Evolutionary conservation across 2,329 filamentous ascomycete species (phyloP).

Genomic region (Didymella segeticola): DNA sequence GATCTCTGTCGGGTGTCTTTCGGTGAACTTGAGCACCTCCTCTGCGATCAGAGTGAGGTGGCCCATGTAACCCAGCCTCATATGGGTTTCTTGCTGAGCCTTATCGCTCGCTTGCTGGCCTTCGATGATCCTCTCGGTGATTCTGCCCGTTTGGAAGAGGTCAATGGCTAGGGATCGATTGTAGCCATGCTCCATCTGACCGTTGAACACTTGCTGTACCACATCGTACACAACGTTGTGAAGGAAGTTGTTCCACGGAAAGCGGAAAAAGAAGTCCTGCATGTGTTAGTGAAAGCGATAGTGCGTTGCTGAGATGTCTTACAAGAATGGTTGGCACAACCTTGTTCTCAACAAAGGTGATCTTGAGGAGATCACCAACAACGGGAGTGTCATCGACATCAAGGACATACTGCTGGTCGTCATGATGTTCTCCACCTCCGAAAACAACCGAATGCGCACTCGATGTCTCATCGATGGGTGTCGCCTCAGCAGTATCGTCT

Average conservation of each 20-base stretch:
- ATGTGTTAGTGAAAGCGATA: neutral
- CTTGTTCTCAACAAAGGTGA: constrained; percentile 91
- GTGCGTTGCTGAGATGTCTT: constrained; percentile 51
- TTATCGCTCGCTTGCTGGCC: constrained; percentile 88
- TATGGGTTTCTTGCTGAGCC: constrained; percentile 81
- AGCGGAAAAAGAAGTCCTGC: constrained; percentile 96
- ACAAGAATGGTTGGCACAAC: constrained; percentile 96
- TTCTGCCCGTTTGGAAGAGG: constrained; percentile 86
- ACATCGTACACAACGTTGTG: constrained; percentile 99
- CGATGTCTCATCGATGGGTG: constrained; percentile 47
- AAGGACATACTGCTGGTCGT: constrained; percentile 58
- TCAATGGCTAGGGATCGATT: constrained; percentile 90
- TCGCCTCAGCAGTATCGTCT: constrained; percentile 45
- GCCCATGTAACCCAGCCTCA: constrained; percentile 97
- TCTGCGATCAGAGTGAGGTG: constrained; percentile 96
- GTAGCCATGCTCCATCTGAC: constrained; percentile 94
- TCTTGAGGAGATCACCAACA: constrained; percentile 93
- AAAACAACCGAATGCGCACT: constrained; percentile 46
- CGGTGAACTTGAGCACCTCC: constrained; percentile 98
- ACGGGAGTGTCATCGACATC: constrained; percentile 74
- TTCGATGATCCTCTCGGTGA: constrained; percentile 90
- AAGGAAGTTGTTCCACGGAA: constrained; percentile 99
- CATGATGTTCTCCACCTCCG: constrained; percentile 38
- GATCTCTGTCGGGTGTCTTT: constrained; percentile 87
- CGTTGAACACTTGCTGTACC: constrained; percentile 98